Evolutionary conservation across 202 grass and related monocot genomes (phyloP), one percentile per base, ranked within the genome.

Genomic region (Alloteropsis angusta): DNA sequence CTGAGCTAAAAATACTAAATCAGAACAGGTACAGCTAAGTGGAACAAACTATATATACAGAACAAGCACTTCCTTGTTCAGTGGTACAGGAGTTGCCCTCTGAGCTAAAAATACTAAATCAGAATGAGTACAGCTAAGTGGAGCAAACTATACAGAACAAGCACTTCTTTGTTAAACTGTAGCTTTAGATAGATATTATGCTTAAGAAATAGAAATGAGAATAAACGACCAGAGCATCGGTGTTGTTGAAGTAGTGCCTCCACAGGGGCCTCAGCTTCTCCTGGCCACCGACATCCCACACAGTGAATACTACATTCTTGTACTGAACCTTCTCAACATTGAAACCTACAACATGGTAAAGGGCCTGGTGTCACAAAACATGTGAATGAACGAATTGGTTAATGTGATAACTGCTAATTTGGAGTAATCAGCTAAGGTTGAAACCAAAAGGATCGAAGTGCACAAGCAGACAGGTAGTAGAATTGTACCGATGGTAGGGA

Each of bases 241-340:
- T 97, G 67, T 94, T 97, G 85, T 87, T 94, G 70, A 97, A 97
- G 80, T 97, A 97, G 85, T 97, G 95, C 83, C 95, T 92, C 95
- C 95, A 97, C 70, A 97, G 84, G 58, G 95, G 95, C 80, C 95
- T 90, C 69, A 97, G 75, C 87, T 97, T 97, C 79, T 97, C 95
- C 86, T 97, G 95, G 68, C 95, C 95, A 9, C 95, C 95, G 57
- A 97, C 95, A 81, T 97, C 95, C 95, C 95, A 97, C 70, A 97
- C 95, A 32, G 95, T 97, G 82, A 97, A 97, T n/a, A 97, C 86
- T 47, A 97, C 95, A 90, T 97, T 97, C 82, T 97, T 97, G 62
- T 97, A 97, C 75, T 97, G 95, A 80, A 97, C 95, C 82, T 97
- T 97, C 80, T 97, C 94, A 26, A 97, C 94, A 77, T 97, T 97